Percentiles rank a stretch among this genome's conserved stretches.
These are phyloP conservation scores for Hypericum perforatum DNA, from an alignment of 345 rosid species.

Conservation along the genomic window DNA sequence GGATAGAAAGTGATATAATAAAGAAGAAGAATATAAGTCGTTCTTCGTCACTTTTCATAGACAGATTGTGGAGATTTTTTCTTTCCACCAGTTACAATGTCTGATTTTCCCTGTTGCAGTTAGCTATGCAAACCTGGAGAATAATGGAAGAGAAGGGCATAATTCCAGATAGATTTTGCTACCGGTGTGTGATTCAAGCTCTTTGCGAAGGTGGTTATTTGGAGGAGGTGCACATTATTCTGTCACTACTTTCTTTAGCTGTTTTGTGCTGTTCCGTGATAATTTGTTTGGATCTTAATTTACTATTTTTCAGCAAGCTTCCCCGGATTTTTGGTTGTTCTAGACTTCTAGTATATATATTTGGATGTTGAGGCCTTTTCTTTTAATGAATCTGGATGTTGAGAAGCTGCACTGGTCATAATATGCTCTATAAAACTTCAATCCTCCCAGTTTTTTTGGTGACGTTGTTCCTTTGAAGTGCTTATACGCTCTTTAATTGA, in stretches of 20 bases:
- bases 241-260: background rate
- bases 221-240: constrained; percentile 45
- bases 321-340: background rate
- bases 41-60: background rate
- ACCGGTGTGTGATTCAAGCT: constrained; percentile 46
- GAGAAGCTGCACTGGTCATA: no score
- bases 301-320: background rate
- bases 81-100: background rate
- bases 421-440: no score
- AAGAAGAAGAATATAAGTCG: no score
- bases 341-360: background rate
- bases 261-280: background rate
- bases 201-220: constrained; percentile 75
- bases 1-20: no score
- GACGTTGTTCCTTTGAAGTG: background rate
- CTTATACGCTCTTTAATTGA: constrained; percentile 12
- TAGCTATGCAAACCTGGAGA: constrained; percentile 80
- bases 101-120: constrained; percentile 35
- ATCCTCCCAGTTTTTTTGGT: background rate
- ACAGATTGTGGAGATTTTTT: background rate
- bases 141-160: constrained; percentile 51
- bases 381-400: constrained; percentile 1
- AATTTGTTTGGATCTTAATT: background rate
- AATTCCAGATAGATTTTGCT: constrained; percentile 29
- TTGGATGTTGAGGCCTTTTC: background rate